phyloP scores from a whole-genome alignment of 2,329 filamentous ascomycete genomes.

The Apiospora rasikravindrae region DNA sequence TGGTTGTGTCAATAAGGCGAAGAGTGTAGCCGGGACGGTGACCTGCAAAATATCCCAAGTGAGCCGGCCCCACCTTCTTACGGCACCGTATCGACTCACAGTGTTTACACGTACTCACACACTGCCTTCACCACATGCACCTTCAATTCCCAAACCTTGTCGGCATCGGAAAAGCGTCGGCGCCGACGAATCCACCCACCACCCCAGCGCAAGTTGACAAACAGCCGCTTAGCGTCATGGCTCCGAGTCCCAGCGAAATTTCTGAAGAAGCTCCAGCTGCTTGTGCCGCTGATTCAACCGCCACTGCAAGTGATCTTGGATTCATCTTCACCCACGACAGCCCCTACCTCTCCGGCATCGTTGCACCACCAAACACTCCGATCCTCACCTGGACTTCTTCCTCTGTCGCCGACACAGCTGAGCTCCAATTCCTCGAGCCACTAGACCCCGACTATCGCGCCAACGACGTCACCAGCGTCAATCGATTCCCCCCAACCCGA shows the following conservation, averaged over 20 bases:
- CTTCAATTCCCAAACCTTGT: neutral
- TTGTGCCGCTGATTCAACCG: neutral
- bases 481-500: neutral
- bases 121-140: no score
- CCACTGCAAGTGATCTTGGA: neutral
- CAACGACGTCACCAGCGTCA: neutral
- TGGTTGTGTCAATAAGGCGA: neutral
- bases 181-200: neutral
- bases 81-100: neutral
- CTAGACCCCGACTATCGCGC: neutral
- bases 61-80: no score
- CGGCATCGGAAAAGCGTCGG: slow-evolving; percentile 10
- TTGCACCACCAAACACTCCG: slow-evolving; percentile 1
- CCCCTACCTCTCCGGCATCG: neutral
- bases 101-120: neutral
- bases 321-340: slow-evolving; percentile 6
- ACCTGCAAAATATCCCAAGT: neutral
- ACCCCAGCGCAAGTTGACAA: neutral
- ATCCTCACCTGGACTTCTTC: neutral
- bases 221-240: slow-evolving; percentile 16
- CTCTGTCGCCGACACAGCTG: neutral
- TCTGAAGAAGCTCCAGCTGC: slow-evolving; percentile 17
- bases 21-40: neutral
- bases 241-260: slow-evolving; percentile 18
- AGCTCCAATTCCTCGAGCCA: neutral